Evolutionary conservation across 768 basidiomycete genomes (phyloP), one percentile per base, ranked within the genome.

Genomic region (Mycena floridula): DNA sequence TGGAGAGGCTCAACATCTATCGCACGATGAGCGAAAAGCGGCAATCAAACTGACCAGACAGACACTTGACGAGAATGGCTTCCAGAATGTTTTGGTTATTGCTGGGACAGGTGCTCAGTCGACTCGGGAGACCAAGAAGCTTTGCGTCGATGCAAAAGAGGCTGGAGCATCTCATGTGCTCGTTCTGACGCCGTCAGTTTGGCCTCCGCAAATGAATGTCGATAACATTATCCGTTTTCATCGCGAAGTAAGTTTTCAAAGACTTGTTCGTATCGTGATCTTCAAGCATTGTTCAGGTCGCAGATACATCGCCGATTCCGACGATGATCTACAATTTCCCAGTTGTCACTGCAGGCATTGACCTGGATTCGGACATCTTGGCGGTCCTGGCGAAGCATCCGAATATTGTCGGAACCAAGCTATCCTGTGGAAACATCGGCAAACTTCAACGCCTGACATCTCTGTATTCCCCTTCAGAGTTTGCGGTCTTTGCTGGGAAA

Each of bases 321-420:
- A 76, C 74, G 7, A 77, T 89, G 76, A 76, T 92, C 40, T 92
- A 92, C 70, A 92, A 92, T 65, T 91, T 90, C 65, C 86, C 89
- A 35, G 72, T 68, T 38, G 87, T 86, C 43, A 85, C 84, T 12
- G 82, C 89, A 1, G 89, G 90, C 12, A 76, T 86, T 48, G 86
- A 94, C 58, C 77, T 94, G 28, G 85, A 89, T 59, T 89, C 88
- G 0, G 89, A 92, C 59, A 73, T 74, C 41, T 74, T 94, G 54
- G 70, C 70, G 40, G 67, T 72, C 15, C 73, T 93, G 25, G 81
- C 85, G 3, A 61, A 74, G 37, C 89, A 90, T 58, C 85, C 85
- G 5, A 91, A 92, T 63, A 88, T 89, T 51, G 84, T 91, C 47
- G 90, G 90, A 47, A 81, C 77, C 41, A 92, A 87, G 64, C 72